Percentiles rank a stretch among this genome's conserved stretches.
phyloP scores from a whole-genome alignment of 225 moss, liverwort and hornwort genomes.

The Antitrichia curtipendula region DNA sequence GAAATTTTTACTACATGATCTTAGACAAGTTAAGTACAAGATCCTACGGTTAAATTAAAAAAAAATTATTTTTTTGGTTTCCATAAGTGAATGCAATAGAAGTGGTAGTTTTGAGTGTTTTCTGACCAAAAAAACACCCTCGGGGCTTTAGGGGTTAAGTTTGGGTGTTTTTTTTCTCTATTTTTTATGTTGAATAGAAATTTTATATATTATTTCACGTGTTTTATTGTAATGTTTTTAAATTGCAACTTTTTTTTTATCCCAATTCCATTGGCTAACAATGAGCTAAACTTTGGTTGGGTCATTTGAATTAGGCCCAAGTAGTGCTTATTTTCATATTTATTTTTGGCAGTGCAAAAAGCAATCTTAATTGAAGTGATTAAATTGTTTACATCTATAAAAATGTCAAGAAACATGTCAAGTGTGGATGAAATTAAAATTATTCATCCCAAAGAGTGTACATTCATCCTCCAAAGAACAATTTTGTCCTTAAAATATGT shows the following conservation, averaged over 20 bases:
- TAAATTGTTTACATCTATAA: accelerated
- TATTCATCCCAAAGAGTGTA: too few species aligned
- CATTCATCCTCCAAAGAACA: accelerated
- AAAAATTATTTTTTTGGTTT: too few species aligned
- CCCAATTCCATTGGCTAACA: background rate
- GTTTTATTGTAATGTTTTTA: background rate
- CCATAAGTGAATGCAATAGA: too few species aligned
- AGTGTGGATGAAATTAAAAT: accelerated
- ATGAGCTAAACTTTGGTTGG: background rate
- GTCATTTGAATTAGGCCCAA: background rate
- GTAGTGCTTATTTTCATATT: background rate
- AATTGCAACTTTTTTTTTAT: accelerated
- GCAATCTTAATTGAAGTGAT: accelerated
- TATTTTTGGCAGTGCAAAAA: accelerated
- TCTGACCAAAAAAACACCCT: too few species aligned
- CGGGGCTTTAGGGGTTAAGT: too few species aligned
- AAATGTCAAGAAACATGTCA: background rate
- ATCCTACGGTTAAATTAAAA: too few species aligned
- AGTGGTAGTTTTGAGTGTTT: too few species aligned
- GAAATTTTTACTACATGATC: too few species aligned
- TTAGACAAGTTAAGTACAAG: too few species aligned
- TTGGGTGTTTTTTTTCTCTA: too few species aligned
- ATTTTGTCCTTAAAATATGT: background rate
- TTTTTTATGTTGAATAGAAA: too few species aligned
- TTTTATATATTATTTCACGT: too few species aligned